Conservation (phyloP, 106 monocot genomes). For the Triglochin maritima region DNA sequence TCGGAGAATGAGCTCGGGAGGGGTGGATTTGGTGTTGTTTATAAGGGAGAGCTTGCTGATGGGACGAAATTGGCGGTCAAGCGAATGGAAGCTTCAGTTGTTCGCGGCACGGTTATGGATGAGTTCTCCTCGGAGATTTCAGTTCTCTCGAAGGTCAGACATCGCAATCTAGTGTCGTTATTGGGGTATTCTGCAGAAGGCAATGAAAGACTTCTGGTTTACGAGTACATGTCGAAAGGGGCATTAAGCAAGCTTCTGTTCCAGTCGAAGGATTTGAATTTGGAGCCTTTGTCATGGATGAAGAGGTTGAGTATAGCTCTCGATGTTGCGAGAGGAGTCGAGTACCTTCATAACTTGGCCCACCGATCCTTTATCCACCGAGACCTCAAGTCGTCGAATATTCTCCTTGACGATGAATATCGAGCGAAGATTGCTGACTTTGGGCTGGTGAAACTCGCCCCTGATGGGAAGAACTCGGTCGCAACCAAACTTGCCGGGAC, state of each 20-base stretch:
- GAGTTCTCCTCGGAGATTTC: conserved; percentile 19
- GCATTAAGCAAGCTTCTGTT: conserved; percentile 20
- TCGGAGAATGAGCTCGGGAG: conserved; percentile 21
- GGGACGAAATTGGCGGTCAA: conserved; percentile 19
- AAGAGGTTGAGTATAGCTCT: conserved; percentile 17
- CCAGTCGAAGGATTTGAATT: conserved; percentile 4
- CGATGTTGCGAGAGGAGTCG: conserved; percentile 25
- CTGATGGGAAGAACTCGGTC: conserved; percentile 12
- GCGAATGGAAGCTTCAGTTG: conserved; percentile 9
- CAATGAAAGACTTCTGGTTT: conserved; percentile 18
- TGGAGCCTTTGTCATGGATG: conserved; percentile 19
- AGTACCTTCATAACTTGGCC: conserved; percentile 20
- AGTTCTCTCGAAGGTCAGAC: conserved; percentile 19
- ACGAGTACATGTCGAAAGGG: conserved; percentile 17
- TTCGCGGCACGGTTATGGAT: conserved; percentile 9
- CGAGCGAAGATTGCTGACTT: conserved; percentile 21
- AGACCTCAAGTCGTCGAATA: conserved; percentile 21
- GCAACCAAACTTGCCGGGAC: conserved; percentile 20
- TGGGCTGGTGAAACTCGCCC: conserved; percentile 16
- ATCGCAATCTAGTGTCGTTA: conserved; percentile 18
- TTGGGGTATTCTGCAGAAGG: conserved; percentile 18
- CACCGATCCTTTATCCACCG: conserved; percentile 16
- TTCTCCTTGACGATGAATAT: conserved; percentile 15
- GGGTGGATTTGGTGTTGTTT: conserved; percentile 21
- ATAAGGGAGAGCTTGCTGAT: conserved; percentile 16